A percentile compares a stretch with the other conserved stretches of the same genome.
These are phyloP conservation scores for Acer yangbiense DNA, from an alignment of 345 rosid genomes.

Conservation along the genomic window DNA sequence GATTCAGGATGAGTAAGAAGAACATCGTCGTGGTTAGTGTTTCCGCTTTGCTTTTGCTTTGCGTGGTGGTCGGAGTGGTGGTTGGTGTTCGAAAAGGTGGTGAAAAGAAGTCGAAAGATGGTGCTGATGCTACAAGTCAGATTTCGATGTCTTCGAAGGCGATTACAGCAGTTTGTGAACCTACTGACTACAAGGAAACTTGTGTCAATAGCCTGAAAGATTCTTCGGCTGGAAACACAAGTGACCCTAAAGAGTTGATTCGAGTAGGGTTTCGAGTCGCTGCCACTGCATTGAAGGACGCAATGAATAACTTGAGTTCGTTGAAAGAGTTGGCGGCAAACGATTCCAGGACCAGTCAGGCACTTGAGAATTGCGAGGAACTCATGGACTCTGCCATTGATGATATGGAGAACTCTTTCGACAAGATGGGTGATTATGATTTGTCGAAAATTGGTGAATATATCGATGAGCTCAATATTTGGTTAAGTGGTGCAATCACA, in stretches of 20 bases:
- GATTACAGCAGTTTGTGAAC: slow-evolving; percentile 57
- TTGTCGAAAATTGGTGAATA: slow-evolving; percentile 29
- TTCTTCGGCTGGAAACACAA: slow-evolving; percentile 40
- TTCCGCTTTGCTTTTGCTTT: slow-evolving; percentile 54
- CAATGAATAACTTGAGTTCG: slow-evolving; percentile 42
- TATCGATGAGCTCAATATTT: slow-evolving; percentile 54
- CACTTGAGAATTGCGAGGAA: slow-evolving; percentile 54
- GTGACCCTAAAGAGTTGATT: slow-evolving; percentile 63
- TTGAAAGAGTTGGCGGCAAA: slow-evolving; percentile 38
- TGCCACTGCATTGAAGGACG: slow-evolving; percentile 36
- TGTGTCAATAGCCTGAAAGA: slow-evolving; percentile 48
- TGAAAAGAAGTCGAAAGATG: neutral
- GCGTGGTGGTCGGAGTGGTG: slow-evolving; percentile 65
- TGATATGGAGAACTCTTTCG: slow-evolving; percentile 53
- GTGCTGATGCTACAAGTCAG: neutral
- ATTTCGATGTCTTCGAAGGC: slow-evolving; percentile 42
- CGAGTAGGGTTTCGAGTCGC: slow-evolving; percentile 50
- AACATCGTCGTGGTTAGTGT: slow-evolving; percentile 47
- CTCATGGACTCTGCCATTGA: slow-evolving; percentile 56
- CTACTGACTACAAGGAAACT: slow-evolving; percentile 54
- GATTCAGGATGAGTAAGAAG: slow-evolving; percentile 26
- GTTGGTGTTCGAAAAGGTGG: slow-evolving; percentile 28
- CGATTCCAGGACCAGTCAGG: slow-evolving; percentile 52
- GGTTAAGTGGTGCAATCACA: slow-evolving; percentile 79
- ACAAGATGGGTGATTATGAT: slow-evolving; percentile 42